Base-by-base conservation (phyloP, 2,329 filamentous ascomycete species). In the Exophiala lecanii-corni region DNA sequence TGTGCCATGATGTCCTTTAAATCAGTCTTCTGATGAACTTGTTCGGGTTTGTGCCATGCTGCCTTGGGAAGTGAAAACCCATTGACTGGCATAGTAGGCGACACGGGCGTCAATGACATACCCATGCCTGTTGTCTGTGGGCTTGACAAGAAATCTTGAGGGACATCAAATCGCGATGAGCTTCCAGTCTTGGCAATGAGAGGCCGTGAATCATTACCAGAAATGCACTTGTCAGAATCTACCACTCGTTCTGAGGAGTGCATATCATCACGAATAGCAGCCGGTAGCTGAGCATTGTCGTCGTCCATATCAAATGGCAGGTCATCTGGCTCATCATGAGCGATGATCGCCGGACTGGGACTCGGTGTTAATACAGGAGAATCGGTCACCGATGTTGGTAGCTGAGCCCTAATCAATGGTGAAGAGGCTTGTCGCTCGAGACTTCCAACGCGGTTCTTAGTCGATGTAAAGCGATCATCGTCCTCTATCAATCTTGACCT, bases 251-350 rank as follows among this genome's bases (percentile, higher is more conserved):
- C 23, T 7, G 23, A 7, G 7, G 23, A 7, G 12, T 26, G 23
- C 7, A 6, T 26, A 12, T 31, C 38, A n/a, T n/a, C n/a, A n/a
- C n/a, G n/a, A 3, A 21, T 26, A 2, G 39, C 39, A 17, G 19
- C 47, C 13, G 49, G 45, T 12, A 47, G 31, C 2, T 32, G 15
- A 18, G 45, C n/a, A 10, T 40, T 13, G 13, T 89, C 87, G 26
- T 94, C 89, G 45, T 95, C 91, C 89, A 96, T 96, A 53, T 87
- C 81, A 59, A 96, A 96, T 63, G 95, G 94, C 41, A 96, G 73
- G 55, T 96, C 89, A 26, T 74, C 74, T 1, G 75, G 15, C 74
- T 74, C 56, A 80, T 88, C 1, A 78, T 81, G 33, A 92, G 69
- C 13, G 68, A 40, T 25, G n/a, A 56, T 52, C 23, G 46, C 72